phyloP scores from a whole-genome alignment of 768 basidiomycete genomes.

The Russula brevipes region DNA sequence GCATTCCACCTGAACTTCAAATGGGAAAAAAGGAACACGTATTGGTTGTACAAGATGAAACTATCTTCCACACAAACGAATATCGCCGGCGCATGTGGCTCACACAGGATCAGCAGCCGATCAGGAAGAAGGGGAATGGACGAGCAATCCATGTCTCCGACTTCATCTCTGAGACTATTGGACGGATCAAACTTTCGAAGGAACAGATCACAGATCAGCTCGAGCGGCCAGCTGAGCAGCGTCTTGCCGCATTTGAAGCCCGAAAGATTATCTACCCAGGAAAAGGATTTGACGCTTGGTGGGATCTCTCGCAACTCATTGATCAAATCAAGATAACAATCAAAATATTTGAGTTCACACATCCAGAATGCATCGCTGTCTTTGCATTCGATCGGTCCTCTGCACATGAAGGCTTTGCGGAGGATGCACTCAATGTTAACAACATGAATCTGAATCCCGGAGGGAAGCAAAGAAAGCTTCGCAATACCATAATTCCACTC shows the following conservation, averaged over 20 bases:
- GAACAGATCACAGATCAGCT: background rate
- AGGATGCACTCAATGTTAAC: no score
- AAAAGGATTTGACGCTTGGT: background rate
- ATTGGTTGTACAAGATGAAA: background rate
- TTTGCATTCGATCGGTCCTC: no score
- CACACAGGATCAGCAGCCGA: background rate
- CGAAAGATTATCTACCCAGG: background rate
- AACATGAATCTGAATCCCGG: no score
- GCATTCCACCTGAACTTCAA: background rate
- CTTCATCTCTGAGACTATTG: background rate
- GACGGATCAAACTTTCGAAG: background rate
- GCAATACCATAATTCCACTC: no score
- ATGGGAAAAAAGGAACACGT: background rate
- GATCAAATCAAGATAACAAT: background rate
- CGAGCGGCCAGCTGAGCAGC: background rate
- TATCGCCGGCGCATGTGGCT: background rate
- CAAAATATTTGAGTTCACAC: background rate
- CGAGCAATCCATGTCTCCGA: background rate
- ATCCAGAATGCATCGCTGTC: no score
- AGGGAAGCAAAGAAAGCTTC: no score
- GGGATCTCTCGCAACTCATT: background rate
- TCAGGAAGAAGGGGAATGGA: background rate
- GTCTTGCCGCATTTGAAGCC: background rate
- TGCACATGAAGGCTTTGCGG: no score
- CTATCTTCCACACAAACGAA: background rate